A percentile compares a stretch with the other conserved stretches of the same genome.
Conservation (phyloP, 148 eudicot genomes). For the Dianthus caryophyllus region DNA sequence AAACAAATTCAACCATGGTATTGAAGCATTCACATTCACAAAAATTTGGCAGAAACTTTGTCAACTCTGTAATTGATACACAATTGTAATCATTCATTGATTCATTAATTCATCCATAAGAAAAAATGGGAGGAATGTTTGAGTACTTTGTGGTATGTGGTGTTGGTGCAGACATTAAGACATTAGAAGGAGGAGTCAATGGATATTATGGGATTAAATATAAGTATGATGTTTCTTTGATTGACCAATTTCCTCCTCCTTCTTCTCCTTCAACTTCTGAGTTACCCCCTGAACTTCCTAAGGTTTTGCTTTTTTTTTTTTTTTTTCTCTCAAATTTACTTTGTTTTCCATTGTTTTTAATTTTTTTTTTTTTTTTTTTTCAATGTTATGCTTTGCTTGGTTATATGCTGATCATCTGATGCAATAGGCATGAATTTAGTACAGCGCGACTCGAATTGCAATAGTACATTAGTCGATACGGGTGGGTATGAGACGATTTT, state of each 20-base stretch:
- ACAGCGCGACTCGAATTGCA: too few relatives aligned
- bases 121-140: slow-evolving; percentile 14
- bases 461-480: too few relatives aligned
- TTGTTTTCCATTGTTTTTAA: not conserved
- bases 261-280: slow-evolving; percentile 10
- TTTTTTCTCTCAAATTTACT: too few relatives aligned
- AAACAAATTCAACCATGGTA: not conserved
- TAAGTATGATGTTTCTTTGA: slow-evolving; percentile 20
- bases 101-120: not conserved
- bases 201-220: slow-evolving; percentile 26
- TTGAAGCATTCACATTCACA: not conserved
- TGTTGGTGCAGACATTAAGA: slow-evolving; percentile 23
- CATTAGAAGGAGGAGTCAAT: slow-evolving; percentile 19
- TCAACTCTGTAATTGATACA: slow-evolving; percentile 4
- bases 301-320: too few relatives aligned
- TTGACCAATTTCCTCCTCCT: slow-evolving; percentile 28
- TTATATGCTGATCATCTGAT: not conserved
- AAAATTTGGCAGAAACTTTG: slow-evolving; percentile 1
- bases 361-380: not conserved
- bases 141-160: slow-evolving; percentile 30
- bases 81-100: not conserved
- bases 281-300: slow-evolving; percentile 27
- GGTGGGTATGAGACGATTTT: too few relatives aligned
- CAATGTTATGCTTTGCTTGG: not conserved
- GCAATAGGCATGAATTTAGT: too few relatives aligned